Base-by-base conservation (phyloP, 768 basidiomycete species). In the Kwoniella shandongensis region DNA sequence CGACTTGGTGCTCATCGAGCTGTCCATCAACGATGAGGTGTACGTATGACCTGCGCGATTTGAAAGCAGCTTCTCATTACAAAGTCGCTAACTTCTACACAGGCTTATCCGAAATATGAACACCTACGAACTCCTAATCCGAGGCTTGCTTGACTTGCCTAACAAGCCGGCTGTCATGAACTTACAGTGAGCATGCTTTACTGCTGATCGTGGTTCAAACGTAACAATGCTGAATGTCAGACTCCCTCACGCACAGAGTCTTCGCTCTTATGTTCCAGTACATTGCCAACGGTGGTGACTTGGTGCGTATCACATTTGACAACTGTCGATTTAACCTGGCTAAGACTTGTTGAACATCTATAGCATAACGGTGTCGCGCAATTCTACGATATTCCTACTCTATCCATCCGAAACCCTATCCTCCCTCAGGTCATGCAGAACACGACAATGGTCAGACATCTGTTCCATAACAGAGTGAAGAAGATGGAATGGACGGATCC, bases 1-100 rank as follows among this genome's bases (percentile, higher is more conserved):
- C n/a, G 76, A 77, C 59, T 53, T 77, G 38, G 66, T 74, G 29
- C 26, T 75, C 3, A 54, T 75, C 17, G 76, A 77, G 44, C 53
- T 77, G 62, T 58, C 51, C 13, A 70, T 65, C 56, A 65, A 67
- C 35, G 69, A 70, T 38, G 69, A 70, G 44, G 44, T 54, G 66
- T 67, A 27, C 26, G 68, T 60, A 12, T 17, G n/a, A 11, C 35
- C 27, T 20, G 17, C n/a, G 30, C 2, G 12, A n/a, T n/a, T n/a
- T n/a, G n/a, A n/a, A n/a, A n/a, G n/a, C n/a, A n/a, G n/a, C n/a
- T 20, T 26, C 10, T 39, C 13, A 26, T 22, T 35, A 11, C 2
- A 13, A 25, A 36, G 0, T 35, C 11, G n/a, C 25, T 1, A 27
- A 27, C 22, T 7, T 20, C 25, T 2, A 22, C 30, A 23, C 38